Conservation (phyloP, 176 grass and related monocot genomes). For the Guadua angustifolia region DNA sequence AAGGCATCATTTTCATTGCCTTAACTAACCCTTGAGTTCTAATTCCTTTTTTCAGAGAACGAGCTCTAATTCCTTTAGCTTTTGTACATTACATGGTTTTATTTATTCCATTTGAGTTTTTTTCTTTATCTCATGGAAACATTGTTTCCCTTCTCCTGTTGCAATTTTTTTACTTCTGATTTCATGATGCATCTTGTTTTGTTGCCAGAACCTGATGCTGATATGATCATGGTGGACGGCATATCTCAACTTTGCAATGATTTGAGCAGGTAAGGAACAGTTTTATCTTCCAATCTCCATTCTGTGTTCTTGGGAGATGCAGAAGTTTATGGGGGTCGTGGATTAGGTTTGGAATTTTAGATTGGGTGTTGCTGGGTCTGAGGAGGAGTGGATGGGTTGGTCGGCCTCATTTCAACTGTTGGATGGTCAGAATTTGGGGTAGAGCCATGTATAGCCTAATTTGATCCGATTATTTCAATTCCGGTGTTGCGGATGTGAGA, state of each 20-base stretch:
- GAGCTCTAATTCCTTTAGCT: conserved; percentile 9
- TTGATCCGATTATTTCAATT: too few relatives aligned
- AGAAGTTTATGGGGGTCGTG: too few relatives aligned
- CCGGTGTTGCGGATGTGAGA: too few relatives aligned
- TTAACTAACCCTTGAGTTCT: background rate
- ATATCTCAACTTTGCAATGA: conserved; percentile 94
- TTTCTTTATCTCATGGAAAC: conserved; percentile 9
- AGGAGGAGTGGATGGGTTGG: too few relatives aligned
- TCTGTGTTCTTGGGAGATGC: too few relatives aligned
- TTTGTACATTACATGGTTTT: conserved; percentile 21
- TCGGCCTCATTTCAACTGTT: too few relatives aligned
- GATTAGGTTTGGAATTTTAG: too few relatives aligned
- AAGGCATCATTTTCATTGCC: conserved; percentile 61
- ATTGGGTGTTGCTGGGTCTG: too few relatives aligned
- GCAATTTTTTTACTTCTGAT: background rate
- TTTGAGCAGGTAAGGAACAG: conserved; percentile 60
- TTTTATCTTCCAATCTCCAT: background rate
- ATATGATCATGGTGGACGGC: conserved; percentile 96
- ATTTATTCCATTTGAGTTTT: background rate
- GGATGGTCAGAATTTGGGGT: too few relatives aligned
- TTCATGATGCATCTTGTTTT: conserved; percentile 35
- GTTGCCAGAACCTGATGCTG: conserved; percentile 75
- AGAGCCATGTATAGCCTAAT: too few relatives aligned
- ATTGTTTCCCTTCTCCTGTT: background rate
- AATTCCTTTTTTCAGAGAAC: background rate